A percentile compares a stretch with the other conserved stretches of the same genome.
phyloP scores from a whole-genome alignment of 1,284 basidiomycete species.

The Fomitopsis palustris region DNA sequence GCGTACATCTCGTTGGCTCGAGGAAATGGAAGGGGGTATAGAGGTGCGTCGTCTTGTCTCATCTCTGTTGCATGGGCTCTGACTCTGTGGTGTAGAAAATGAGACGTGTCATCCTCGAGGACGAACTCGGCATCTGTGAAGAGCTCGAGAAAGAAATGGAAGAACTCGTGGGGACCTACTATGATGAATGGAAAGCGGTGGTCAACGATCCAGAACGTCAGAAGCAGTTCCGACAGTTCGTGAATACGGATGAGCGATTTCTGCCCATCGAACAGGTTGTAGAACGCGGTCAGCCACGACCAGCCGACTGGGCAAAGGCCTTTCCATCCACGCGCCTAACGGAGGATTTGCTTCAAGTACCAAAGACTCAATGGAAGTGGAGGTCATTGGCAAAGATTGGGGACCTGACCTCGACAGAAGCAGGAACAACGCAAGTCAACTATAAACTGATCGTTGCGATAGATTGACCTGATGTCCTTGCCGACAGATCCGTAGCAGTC shows the following conservation, averaged over 20 bases:
- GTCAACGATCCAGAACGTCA: slow-evolving; percentile 53
- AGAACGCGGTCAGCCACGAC: slow-evolving; percentile 64
- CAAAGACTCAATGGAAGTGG: slow-evolving; percentile 62
- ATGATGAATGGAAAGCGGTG: slow-evolving; percentile 71
- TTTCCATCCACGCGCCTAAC: slow-evolving; percentile 46
- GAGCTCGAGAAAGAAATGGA: slow-evolving; percentile 75
- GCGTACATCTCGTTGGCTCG: slow-evolving; percentile 78
- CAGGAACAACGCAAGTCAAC: slow-evolving; percentile 42
- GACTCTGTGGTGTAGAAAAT: slow-evolving; percentile 41
- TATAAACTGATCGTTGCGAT: not conserved
- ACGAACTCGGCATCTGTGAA: slow-evolving; percentile 72
- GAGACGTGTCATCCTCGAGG: slow-evolving; percentile 66
- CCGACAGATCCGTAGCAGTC: slow-evolving; percentile 44
- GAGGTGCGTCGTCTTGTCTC: slow-evolving; percentile 35
- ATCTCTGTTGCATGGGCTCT: not conserved
- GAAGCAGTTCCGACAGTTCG: slow-evolving; percentile 65
- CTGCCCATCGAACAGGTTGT: slow-evolving; percentile 51
- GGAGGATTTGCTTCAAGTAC: slow-evolving; percentile 35
- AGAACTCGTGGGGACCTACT: slow-evolving; percentile 60
- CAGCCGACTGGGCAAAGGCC: slow-evolving; percentile 68
- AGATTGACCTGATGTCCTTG: slow-evolving; percentile 9
- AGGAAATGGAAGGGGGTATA: slow-evolving; percentile 66
- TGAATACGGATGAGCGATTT: slow-evolving; percentile 59
- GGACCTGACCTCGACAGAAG: slow-evolving; percentile 50
- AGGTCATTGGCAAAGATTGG: slow-evolving; percentile 43